phyloP scores from a whole-genome alignment of 164 flowering plant species.

The Vitis amurensis region DNA sequence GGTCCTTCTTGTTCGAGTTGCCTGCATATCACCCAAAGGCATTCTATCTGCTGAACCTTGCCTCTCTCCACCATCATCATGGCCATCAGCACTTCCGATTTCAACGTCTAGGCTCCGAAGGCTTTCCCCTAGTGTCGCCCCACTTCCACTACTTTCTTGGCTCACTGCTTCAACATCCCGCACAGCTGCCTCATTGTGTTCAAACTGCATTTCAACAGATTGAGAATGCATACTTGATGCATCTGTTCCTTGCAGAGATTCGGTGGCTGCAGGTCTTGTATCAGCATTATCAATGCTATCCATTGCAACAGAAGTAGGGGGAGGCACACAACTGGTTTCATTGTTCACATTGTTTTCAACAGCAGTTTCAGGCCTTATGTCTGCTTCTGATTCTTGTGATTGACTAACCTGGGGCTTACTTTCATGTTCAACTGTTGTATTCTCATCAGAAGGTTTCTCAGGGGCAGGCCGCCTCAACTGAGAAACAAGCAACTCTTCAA shows the following conservation, averaged over 20 bases:
- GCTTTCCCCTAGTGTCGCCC: slow-evolving; percentile 98
- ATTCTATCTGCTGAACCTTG: slow-evolving; percentile 68
- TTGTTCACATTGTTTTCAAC: slow-evolving; percentile 38
- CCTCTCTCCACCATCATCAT: slow-evolving; percentile 96
- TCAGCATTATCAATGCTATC: slow-evolving; percentile 37
- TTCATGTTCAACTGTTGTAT: slow-evolving; percentile 36
- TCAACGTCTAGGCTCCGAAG: slow-evolving; percentile 97
- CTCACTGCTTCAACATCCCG: slow-evolving; percentile 97
- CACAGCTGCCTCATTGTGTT: slow-evolving; percentile 64
- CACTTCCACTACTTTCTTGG: slow-evolving; percentile 96
- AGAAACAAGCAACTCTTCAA: slow-evolving; percentile 87
- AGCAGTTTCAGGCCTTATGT: slow-evolving; percentile 33
- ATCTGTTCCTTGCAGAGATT: slow-evolving; percentile 45
- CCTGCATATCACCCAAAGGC: slow-evolving; percentile 50
- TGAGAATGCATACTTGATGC: slow-evolving; percentile 42
- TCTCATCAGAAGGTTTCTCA: slow-evolving; percentile 58
- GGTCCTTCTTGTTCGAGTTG: slow-evolving; percentile 57
- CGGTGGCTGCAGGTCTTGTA: slow-evolving; percentile 33
- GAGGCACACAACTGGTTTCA: slow-evolving; percentile 26
- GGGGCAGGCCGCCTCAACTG: slow-evolving; percentile 67
- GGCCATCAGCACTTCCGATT: slow-evolving; percentile 99
- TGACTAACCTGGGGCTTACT: slow-evolving; percentile 43
- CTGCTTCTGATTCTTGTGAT: slow-evolving; percentile 38
- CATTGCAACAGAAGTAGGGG: slow-evolving; percentile 27
- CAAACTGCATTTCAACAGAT: slow-evolving; percentile 85